phyloP scores from a whole-genome alignment of 306 rosid species.

The Gastrolobium villosum region DNA sequence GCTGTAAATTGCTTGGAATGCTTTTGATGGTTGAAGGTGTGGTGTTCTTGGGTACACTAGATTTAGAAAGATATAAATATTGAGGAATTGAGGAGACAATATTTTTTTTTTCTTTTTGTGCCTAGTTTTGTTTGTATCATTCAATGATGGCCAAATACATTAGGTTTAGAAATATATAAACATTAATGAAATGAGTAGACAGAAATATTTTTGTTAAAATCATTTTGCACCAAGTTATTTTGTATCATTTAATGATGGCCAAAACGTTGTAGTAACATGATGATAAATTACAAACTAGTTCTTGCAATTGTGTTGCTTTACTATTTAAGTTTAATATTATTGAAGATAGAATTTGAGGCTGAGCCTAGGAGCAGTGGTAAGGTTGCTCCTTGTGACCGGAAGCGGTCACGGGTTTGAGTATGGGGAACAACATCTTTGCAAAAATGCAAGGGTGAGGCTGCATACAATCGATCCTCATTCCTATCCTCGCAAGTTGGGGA shows the following conservation, averaged over 20 bases:
- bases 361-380: no score
- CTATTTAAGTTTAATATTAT: constrained; percentile 2
- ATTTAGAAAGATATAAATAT: constrained; percentile 14
- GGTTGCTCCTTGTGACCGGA: no score
- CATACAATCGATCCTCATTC: no score
- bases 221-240: neutral
- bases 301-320: neutral
- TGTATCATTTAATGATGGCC: neutral
- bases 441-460: no score
- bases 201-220: neutral
- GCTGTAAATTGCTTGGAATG: constrained; percentile 8
- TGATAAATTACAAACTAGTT: neutral
- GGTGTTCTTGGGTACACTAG: neutral
- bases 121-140: neutral
- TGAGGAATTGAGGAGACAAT: neutral
- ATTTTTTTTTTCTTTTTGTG: no score
- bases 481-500: no score
- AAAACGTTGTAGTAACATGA: neutral
- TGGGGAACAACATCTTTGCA: no score
- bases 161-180: neutral
- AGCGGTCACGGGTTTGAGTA: no score
- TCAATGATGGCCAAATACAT: neutral
- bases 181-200: neutral
- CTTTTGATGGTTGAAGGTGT: constrained; percentile 1
- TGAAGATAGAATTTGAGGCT: no score